Percentiles rank a stretch among this genome's conserved stretches.
Conservation (phyloP, 192 early-diverging fungal genomes). For the Umbelopsis sp. region DNA sequence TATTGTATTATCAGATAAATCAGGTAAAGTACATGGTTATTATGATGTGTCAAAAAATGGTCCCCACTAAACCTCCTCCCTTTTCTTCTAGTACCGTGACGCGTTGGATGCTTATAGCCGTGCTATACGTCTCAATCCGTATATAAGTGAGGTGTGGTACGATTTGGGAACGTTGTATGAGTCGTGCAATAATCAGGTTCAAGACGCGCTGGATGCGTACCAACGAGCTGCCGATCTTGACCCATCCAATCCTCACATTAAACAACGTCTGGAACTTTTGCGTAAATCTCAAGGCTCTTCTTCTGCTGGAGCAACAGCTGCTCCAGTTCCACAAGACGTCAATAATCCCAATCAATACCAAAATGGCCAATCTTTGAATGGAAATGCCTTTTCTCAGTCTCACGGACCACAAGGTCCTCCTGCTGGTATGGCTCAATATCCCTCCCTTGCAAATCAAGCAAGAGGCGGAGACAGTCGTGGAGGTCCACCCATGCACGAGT, state of each 20-base stretch:
- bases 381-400: slow-evolving; percentile 21
- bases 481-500: slow-evolving; percentile 18
- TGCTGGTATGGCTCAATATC: slow-evolving; percentile 32
- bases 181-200: slow-evolving; percentile 95
- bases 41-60: not conserved
- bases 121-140: slow-evolving; percentile 91
- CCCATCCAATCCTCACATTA: slow-evolving; percentile 65
- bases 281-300: slow-evolving; percentile 23
- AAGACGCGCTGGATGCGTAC: slow-evolving; percentile 97
- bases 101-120: slow-evolving; percentile 96
- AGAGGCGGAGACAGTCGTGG: slow-evolving; percentile 20
- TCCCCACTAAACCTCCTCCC: not conserved
- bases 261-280: slow-evolving; percentile 34
- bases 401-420: slow-evolving; percentile 32
- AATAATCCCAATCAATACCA: slow-evolving; percentile 38
- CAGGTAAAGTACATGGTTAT: slow-evolving; percentile 47
- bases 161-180: slow-evolving; percentile 97
- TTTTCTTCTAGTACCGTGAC: slow-evolving; percentile 72
- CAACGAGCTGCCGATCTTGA: slow-evolving; percentile 91
- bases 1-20: slow-evolving; percentile 96
- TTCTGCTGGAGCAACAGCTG: not conserved
- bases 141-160: slow-evolving; percentile 97
- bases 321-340: slow-evolving; percentile 35
- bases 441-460: not conserved
- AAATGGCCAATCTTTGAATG: slow-evolving; percentile 28